Evolutionary conservation across 164 flowering plant species (phyloP), one percentile per base, ranked within the genome.

Genomic region (Akebia trifoliata): DNA sequence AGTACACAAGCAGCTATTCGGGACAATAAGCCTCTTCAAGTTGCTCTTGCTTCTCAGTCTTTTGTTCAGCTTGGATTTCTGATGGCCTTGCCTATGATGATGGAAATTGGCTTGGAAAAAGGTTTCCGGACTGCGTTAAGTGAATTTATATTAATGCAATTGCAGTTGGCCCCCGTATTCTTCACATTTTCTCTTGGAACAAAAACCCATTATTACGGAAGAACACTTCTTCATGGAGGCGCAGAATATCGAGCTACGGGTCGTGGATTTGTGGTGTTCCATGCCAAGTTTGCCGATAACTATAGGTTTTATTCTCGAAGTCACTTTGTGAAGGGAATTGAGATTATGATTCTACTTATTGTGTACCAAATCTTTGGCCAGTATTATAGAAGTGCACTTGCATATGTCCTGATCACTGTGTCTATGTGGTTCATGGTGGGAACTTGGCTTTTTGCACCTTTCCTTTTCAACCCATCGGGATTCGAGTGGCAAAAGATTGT

Each of bases 401-500:
- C 90, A 17, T 93, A 90, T 71, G 59, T 87, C 37, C 72, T 90
- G 57, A 83, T 88, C 62, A 94, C 96, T 0, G 39, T 82, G 21
- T 86, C 99, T 5, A 88, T 88, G 85, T 94, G 99, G 99, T 94
- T 94, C 66, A 77, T 94, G 95, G 99, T 90, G 46, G 97, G 86
- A 5, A 86, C 99, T 2, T 94, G 99, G 99, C 89, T 94, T 44
- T 90, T 90, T 70, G 96, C 99, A 55, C 98, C 98, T 0, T 93
- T 93, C 73, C 84, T 93, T 14, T 93, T 93, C 75, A 90, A 93
- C 62, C 98, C 98, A 36, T 93, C 96, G 25, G 97, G 98, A n/a
- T 90, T 93, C 51, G 97, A 93, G 71, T 93, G 98, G 99, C 95
- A 88, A 64, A 94, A 94, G 76, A 94, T 90, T 54, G 93, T 94